A percentile compares a stretch with the other conserved stretches of the same genome.
These are phyloP conservation scores for Rhododendron williamsianum DNA, from an alignment of 148 eudicot genomes.

Conservation along the genomic window DNA sequence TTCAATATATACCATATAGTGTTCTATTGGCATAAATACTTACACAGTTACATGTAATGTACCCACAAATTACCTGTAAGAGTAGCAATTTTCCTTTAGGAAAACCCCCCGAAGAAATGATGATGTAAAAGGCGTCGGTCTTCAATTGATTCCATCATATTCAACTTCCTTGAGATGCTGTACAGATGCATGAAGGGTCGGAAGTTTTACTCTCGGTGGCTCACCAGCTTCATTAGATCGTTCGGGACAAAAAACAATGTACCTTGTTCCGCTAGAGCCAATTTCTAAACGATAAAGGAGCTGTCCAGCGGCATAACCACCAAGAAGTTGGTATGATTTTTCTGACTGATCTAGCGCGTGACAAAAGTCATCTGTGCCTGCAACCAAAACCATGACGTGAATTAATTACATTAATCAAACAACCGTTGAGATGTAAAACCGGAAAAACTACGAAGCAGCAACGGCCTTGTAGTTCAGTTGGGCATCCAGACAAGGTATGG, in stretches of 20 bases:
- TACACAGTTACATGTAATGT: neutral
- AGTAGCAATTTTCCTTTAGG: neutral
- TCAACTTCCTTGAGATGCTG: conserved; percentile 41
- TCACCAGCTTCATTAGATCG: conserved; percentile 29
- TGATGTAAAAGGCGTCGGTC: neutral
- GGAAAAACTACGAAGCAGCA: neutral
- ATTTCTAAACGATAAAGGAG: conserved; percentile 40
- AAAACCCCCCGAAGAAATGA: neutral
- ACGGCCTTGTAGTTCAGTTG: neutral
- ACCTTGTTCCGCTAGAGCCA: conserved; percentile 20
- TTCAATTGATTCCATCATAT: conserved; percentile 2
- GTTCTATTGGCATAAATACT: neutral
- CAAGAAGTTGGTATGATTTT: conserved; percentile 75
- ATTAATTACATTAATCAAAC: neutral
- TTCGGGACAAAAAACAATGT: conserved; percentile 48
- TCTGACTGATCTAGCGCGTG: conserved; percentile 73
- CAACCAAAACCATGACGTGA: neutral
- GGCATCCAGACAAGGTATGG: neutral
- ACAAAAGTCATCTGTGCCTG: conserved; percentile 74
- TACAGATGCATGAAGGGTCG: conserved; percentile 46
- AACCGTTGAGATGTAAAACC: neutral
- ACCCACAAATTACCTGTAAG: neutral
- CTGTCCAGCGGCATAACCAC: conserved; percentile 67
- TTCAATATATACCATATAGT: too few relatives aligned
- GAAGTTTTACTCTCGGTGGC: conserved; percentile 49